A percentile compares a stretch with the other conserved stretches of the same genome.
Conservation (phyloP, 208 protist species). For the Blastocrithidia nonstop region DNA sequence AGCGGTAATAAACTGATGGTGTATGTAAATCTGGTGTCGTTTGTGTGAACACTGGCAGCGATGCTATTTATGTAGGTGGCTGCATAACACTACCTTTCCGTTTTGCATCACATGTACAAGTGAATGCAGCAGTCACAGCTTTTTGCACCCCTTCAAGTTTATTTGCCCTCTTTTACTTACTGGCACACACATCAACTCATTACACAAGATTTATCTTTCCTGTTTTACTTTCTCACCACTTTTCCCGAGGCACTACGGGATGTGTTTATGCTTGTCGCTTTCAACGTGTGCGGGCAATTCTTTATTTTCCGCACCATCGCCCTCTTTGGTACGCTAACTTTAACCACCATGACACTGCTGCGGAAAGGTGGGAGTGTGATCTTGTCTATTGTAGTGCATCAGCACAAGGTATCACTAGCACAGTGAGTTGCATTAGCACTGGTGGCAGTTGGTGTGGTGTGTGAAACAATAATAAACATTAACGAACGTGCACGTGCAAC, state of each 20-base stretch:
- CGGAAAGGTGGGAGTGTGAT: slow-evolving; percentile 66
- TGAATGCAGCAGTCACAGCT: too few relatives aligned
- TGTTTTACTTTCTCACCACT: too few relatives aligned
- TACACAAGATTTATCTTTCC: too few relatives aligned
- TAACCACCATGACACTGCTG: slow-evolving; percentile 68
- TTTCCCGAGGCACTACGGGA: slow-evolving; percentile 33
- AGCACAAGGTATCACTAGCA: slow-evolving; percentile 19
- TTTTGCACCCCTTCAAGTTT: too few relatives aligned
- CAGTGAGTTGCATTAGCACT: slow-evolving; percentile 44
- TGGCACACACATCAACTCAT: too few relatives aligned
- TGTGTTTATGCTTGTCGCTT: slow-evolving; percentile 35
- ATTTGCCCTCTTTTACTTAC: too few relatives aligned
- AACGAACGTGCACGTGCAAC: slow-evolving; percentile 7
- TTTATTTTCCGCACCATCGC: slow-evolving; percentile 74
- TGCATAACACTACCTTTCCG: too few relatives aligned
- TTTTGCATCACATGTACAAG: too few relatives aligned
- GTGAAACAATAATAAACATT: slow-evolving; percentile 29
- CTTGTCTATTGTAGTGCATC: slow-evolving; percentile 61
- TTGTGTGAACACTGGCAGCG: slow-evolving; percentile 14
- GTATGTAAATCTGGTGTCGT: slow-evolving; percentile 27
- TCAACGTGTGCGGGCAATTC: slow-evolving; percentile 58
- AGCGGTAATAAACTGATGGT: slow-evolving; percentile 50
- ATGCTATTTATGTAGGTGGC: slow-evolving; percentile 20
- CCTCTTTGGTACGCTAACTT: slow-evolving; percentile 55
- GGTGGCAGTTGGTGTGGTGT: slow-evolving; percentile 38